Percentiles rank a stretch among this genome's conserved stretches.
Evolutionary conservation across 768 basidiomycete genomes (phyloP).

Genomic region (Nidularia sp.): DNA sequence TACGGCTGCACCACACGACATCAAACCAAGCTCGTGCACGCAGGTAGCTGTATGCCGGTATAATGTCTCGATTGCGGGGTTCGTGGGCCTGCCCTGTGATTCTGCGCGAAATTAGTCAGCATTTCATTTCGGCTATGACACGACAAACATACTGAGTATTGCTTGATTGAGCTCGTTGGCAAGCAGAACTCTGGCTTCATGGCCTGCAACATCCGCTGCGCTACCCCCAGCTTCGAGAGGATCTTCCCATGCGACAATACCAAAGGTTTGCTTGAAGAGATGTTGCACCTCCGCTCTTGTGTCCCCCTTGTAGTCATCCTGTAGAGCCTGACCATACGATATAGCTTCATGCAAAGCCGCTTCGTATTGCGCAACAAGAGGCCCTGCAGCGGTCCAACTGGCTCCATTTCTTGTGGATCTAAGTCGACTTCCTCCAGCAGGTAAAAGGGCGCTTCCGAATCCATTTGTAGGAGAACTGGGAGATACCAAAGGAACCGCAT

Average conservation of each 20-base stretch:
- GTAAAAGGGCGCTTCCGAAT: slow-evolving; percentile 12
- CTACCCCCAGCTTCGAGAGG: slow-evolving; percentile 64
- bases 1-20: slow-evolving; percentile 73
- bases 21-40: slow-evolving; percentile 65
- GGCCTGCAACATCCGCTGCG: slow-evolving; percentile 64
- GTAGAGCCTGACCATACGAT: slow-evolving; percentile 68
- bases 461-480: neutral
- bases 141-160: slow-evolving; percentile 61
- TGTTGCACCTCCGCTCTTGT: slow-evolving; percentile 58
- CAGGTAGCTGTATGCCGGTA: slow-evolving; percentile 73
- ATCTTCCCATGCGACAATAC: slow-evolving; percentile 77
- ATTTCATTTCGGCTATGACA: neutral
- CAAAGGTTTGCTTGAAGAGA: slow-evolving; percentile 71
- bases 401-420: neutral
- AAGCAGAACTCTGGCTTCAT: slow-evolving; percentile 58
- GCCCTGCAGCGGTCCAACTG: slow-evolving; percentile 14
- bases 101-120: slow-evolving; percentile 34
- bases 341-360: slow-evolving; percentile 63
- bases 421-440: slow-evolving; percentile 2
- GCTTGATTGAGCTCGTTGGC: slow-evolving; percentile 79
- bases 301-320: slow-evolving; percentile 65
- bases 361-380: slow-evolving; percentile 40
- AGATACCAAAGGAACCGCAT: slow-evolving; percentile 14
- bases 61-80: slow-evolving; percentile 69
- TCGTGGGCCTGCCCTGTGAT: slow-evolving; percentile 71